Evolutionary conservation across 768 basidiomycete species (phyloP).

Genomic region (Xerocomellus dryophilus): DNA sequence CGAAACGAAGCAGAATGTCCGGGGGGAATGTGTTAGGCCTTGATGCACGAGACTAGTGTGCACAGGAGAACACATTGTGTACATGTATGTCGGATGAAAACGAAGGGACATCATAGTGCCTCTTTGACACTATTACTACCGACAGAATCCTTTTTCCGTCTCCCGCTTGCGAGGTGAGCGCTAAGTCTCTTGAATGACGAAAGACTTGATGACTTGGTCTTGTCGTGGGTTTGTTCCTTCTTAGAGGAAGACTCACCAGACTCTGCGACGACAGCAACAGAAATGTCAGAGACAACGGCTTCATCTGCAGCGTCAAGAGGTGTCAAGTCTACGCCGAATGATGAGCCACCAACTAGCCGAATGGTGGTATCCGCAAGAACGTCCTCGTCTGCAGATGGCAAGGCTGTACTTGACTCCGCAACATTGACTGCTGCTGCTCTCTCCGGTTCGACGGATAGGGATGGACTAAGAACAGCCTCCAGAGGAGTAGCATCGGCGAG

Average conservation of each 20-base stretch:
- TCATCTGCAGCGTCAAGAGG: constrained; percentile 34
- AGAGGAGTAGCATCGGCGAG: constrained; percentile 45
- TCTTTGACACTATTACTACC: constrained; percentile 49
- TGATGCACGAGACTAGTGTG: constrained; percentile 18
- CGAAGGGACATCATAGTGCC: constrained; percentile 21
- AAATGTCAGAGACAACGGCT: constrained; percentile 35
- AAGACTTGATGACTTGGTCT: constrained; percentile 50
- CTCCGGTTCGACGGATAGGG: constrained; percentile 19
- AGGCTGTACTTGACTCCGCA: constrained; percentile 9
- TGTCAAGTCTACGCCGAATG: constrained; percentile 27
- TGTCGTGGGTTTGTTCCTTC: constrained; percentile 45
- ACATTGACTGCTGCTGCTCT: background rate
- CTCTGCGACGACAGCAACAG: constrained; percentile 33
- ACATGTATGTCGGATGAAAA: constrained; percentile 21
- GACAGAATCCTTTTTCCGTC: constrained; percentile 52
- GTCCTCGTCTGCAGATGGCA: constrained; percentile 15
- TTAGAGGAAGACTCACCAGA: constrained; percentile 25
- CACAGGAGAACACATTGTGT: constrained; percentile 15
- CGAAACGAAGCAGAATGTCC: constrained; percentile 12
- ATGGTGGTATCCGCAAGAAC: constrained; percentile 43
- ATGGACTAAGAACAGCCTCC: constrained; percentile 31
- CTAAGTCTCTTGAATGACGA: constrained; percentile 58
- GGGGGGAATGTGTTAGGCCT: constrained; percentile 2
- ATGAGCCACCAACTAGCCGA: constrained; percentile 57
- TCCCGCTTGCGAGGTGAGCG: constrained; percentile 37